Base-by-base conservation (phyloP, 345 rosid species). In the Gossypium raimondii region DNA sequence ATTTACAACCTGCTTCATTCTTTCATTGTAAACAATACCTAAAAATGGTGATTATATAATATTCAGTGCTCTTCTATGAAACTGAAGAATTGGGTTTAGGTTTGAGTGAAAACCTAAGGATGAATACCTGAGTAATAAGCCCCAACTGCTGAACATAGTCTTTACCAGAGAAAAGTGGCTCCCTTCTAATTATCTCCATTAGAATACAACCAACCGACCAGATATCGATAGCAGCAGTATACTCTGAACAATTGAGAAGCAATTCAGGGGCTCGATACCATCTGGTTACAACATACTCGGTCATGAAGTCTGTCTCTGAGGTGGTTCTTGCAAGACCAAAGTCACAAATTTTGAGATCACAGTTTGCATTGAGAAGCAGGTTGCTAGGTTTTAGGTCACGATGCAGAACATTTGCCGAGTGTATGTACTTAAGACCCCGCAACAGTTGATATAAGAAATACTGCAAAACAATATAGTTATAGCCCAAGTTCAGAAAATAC, bases 171-270 rank as follows among this genome's bases (percentile, higher is more conserved):
- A 90, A 90, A 56, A 94, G 92, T 2, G 97, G 89, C 72, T 92
- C 93, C 82, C 94, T 85, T 70, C 81, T 83, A 13, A 89, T 72
- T 34, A 92, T 86, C 80, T 92, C 97, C 97, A 92, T 86, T 67
- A 94, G 79, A 72, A 92, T 94, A 86, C 98, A 94, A 79, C 98
- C 97, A 75, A 94, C 98, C 11, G 96, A 92, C 98, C 98, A 94
- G 17, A 93, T 84, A 70, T 94, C 97, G 68, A 94, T 94, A 17
- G 96, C 92, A 47, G 90, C 89, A 57, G 94, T 87, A 61, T 90
- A 88, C 67, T 90, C 94, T 0, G 94, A 83, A 69, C 95, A 87
- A 75, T 87, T 90, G 57, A 90, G 88, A 57, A 90, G 88, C 88
- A 90, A 75, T 57, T 90, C 95, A 1, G 95, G 93, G 63, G 95